Evolutionary conservation across 108 stramenopile species (phyloP), one percentile per base, ranked within the genome.

Genomic region (Nannochloropsis granulata): DNA sequence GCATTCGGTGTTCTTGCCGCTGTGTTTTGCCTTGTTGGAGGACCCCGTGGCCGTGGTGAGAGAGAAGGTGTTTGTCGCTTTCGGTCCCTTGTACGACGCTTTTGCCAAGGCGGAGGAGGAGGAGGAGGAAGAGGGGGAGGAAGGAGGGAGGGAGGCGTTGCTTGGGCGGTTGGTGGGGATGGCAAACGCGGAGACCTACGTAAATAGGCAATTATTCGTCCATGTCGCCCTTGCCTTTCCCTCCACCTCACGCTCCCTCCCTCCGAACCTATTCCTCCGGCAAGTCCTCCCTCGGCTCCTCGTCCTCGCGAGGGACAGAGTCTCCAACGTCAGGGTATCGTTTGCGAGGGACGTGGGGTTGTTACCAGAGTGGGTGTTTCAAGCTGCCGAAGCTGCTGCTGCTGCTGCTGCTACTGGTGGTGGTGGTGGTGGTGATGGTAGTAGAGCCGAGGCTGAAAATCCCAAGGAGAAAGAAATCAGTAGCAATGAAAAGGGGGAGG

Each of bases 21-120:
- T 87, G 80, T 79, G 83, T 23, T 84, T 87, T 24, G 80, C 43
- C 43, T 80, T 87, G 21, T 83, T 87, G 23, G 83, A 84, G 71
- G 86, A 87, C 44, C 82, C 86, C 16, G 86, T 87, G 2, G 78
- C 83, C 23, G 83, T 84, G 0, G 86, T 87, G 14, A 71, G 86
- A 19, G 86, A 83, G 80, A 46, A 34, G 24, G 83, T 80, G 23
- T 80, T 87, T 25, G 3, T n/a, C 21, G 56, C 56, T n/a, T 71
- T 71, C 8, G 56, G 56, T 1, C 56, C 56, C 21, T n/a, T 71
- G 21, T 71, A 71, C n/a, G 56, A 71, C 56, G 56, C 56, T 0
- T 71, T 71, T n/a, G 16, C 56, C 56, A 16, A n/a, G 56, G 56
- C 2, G 56, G 56, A 71, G 56, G n/a, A 71, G 56, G 56, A n/a